phyloP scores from a whole-genome alignment of 1,139 yeast genomes.

The Sugiyamaella grinbergsii region DNA sequence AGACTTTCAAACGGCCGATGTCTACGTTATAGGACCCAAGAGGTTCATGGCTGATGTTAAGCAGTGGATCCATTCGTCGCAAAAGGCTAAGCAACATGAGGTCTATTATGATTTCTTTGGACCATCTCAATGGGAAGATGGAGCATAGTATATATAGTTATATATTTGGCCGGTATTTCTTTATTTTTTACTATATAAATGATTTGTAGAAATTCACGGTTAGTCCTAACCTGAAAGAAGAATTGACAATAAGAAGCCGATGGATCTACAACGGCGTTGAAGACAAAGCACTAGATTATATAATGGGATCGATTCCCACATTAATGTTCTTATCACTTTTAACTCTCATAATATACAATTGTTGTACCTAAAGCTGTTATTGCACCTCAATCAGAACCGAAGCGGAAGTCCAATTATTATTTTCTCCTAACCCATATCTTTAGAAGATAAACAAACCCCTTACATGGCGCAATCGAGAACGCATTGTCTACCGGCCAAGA shows the following conservation, averaged over 20 bases:
- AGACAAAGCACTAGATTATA: too few relatives aligned
- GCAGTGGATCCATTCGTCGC: constrained; percentile 11
- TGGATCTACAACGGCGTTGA: too few relatives aligned
- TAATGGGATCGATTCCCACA: too few relatives aligned
- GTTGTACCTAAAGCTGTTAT: background rate
- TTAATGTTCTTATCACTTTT: background rate
- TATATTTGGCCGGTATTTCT: background rate
- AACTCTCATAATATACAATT: background rate
- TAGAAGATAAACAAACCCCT: background rate
- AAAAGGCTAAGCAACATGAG: constrained; percentile 4
- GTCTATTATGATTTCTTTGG: constrained; percentile 25
- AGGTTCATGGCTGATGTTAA: constrained; percentile 28
- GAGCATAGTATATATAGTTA: background rate
- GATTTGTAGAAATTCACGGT: too few relatives aligned
- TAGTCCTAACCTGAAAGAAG: too few relatives aligned
- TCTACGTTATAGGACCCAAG: constrained; percentile 33
- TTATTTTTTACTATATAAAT: background rate
- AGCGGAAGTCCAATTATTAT: too few relatives aligned
- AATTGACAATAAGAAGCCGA: too few relatives aligned
- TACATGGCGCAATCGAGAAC: background rate
- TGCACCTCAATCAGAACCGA: too few relatives aligned
- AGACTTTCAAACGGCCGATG: constrained; percentile 20
- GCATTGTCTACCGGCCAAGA: too few relatives aligned
- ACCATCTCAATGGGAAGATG: constrained; percentile 20
- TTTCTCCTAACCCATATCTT: background rate